A percentile compares a stretch with the other conserved stretches of the same genome.
These are phyloP conservation scores for Alternaria infectoria DNA, from an alignment of 2,329 filamentous ascomycete species.

Conservation along the genomic window DNA sequence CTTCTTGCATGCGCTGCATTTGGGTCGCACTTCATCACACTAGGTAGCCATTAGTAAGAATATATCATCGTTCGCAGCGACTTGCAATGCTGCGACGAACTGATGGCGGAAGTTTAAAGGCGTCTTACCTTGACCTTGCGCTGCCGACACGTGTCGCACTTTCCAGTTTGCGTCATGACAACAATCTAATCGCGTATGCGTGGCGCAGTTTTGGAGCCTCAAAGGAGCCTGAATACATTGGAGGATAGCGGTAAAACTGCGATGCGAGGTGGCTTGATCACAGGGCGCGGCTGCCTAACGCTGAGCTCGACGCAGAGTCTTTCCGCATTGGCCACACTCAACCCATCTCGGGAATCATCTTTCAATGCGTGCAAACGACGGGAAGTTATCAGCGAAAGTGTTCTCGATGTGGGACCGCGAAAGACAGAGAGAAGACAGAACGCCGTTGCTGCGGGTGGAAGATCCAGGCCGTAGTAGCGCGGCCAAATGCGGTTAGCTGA, in stretches of 20 bases:
- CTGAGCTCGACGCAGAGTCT: background rate
- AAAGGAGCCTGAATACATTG: background rate
- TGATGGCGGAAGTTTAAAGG: background rate
- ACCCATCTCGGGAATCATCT: background rate
- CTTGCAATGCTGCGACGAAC: background rate
- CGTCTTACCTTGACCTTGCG: slow-evolving; percentile 40
- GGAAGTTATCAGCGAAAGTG: background rate
- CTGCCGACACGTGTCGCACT: slow-evolving; percentile 40
- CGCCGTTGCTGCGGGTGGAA: background rate
- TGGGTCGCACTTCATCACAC: slow-evolving; percentile 40
- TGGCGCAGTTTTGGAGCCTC: background rate
- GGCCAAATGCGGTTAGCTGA: background rate
- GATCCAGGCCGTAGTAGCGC: background rate
- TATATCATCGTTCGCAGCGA: background rate
- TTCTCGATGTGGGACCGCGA: no score
- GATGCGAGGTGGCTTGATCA: background rate
- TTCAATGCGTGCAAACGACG: background rate
- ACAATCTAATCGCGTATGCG: no score
- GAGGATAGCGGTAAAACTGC: background rate
- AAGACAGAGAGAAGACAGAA: background rate
- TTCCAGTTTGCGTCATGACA: slow-evolving; percentile 39
- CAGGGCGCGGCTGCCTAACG: background rate
- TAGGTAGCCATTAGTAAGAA: slow-evolving; percentile 8
- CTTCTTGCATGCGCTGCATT: slow-evolving; percentile 36
- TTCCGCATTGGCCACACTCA: background rate